A percentile compares a stretch with the other conserved stretches of the same genome.
phyloP scores from a whole-genome alignment of 1,139 yeast species.

The Scheffersomyces cryptocercus region DNA sequence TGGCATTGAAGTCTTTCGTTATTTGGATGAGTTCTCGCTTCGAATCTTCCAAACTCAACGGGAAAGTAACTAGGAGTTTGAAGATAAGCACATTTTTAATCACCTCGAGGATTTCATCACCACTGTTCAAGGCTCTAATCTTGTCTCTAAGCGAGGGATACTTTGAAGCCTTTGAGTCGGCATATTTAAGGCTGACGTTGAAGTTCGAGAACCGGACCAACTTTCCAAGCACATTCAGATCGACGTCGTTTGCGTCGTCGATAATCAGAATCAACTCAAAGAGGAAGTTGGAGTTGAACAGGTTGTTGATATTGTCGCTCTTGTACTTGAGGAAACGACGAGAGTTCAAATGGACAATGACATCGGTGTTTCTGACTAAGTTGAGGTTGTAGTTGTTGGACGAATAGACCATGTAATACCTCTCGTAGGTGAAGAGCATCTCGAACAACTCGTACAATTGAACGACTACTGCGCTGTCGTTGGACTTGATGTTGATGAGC shows the following conservation, averaged over 20 bases:
- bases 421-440: slow-evolving; percentile 32
- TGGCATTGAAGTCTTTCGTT: slow-evolving; percentile 21
- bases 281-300: slow-evolving; percentile 11
- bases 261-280: slow-evolving; percentile 14
- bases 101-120: slow-evolving; percentile 16
- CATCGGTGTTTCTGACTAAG: slow-evolving; percentile 21
- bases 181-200: slow-evolving; percentile 9
- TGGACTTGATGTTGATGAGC: slow-evolving; percentile 29
- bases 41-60: slow-evolving; percentile 20
- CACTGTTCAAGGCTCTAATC: slow-evolving; percentile 1
- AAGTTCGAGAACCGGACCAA: slow-evolving; percentile 15
- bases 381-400: slow-evolving; percentile 25
- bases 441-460: slow-evolving; percentile 40
- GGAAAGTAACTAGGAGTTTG: slow-evolving; percentile 31
- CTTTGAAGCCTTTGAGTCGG: not conserved
- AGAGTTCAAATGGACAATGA: slow-evolving; percentile 14
- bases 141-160: slow-evolving; percentile 4
- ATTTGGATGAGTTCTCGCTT: slow-evolving; percentile 25
- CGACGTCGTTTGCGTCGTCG: slow-evolving; percentile 15
- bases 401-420: slow-evolving; percentile 32
- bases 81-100: slow-evolving; percentile 29
- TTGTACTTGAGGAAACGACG: slow-evolving; percentile 7
- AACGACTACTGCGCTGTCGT: slow-evolving; percentile 18
- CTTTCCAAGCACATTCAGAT: slow-evolving; percentile 7
- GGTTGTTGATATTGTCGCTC: slow-evolving; percentile 7